Conservation (phyloP, 2,329 filamentous ascomycete genomes). For the Aspergillus texensis region DNA sequence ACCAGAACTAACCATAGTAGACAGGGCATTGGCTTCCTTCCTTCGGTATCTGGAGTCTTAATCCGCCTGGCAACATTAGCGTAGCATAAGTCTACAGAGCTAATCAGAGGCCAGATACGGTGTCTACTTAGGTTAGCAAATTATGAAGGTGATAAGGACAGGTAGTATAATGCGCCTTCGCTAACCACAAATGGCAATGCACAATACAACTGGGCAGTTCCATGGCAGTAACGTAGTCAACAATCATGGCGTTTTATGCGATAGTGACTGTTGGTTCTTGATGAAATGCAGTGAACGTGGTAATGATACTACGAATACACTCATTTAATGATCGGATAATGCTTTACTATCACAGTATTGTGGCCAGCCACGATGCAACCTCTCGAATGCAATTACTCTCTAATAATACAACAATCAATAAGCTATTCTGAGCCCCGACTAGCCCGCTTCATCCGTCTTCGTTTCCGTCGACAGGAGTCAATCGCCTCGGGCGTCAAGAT, state of each 20-base stretch:
- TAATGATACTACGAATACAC: neutral
- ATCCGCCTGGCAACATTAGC: no score
- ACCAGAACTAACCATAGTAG: no score
- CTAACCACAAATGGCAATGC: no score
- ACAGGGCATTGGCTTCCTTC: no score
- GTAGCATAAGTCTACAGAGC: no score
- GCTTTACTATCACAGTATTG: neutral
- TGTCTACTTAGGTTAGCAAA: neutral
- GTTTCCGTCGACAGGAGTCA: conserved; percentile 42
- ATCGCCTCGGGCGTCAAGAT: conserved; percentile 49
- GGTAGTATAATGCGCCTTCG: no score
- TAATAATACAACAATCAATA: conserved; percentile 9
- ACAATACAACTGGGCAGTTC: no score
- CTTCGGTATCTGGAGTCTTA: no score
- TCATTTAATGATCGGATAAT: neutral
- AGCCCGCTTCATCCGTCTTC: conserved; percentile 38
- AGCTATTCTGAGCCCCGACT: conserved; percentile 20
- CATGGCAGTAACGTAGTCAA: neutral
- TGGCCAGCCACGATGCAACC: neutral
- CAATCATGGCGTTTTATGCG: neutral
- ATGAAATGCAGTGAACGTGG: neutral
- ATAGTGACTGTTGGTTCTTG: no score
- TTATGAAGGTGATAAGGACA: neutral
- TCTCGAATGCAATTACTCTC: neutral
- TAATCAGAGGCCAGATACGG: neutral